phyloP scores from a whole-genome alignment of 176 grass and related monocot species.

The Thinopyrum elongatum region DNA sequence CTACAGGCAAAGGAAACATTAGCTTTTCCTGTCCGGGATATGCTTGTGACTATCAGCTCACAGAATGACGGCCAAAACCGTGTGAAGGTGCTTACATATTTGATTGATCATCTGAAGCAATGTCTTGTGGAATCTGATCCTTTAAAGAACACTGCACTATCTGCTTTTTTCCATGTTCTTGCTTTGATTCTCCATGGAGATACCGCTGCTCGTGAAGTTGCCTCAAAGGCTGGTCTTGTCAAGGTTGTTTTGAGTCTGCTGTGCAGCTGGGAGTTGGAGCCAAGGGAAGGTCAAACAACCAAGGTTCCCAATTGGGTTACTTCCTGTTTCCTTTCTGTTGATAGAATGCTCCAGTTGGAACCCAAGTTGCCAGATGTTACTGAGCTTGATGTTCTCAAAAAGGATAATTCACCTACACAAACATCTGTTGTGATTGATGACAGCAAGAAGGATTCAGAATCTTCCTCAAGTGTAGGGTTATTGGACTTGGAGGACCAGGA shows the following conservation, averaged over 20 bases:
- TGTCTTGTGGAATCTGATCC: constrained; percentile 41
- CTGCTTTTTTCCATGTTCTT: constrained; percentile 86
- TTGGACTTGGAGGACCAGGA: constrained; percentile 75
- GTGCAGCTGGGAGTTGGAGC: constrained; percentile 60
- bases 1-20: constrained; percentile 78
- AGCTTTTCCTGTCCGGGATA: constrained; percentile 88
- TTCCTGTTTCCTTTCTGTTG: constrained; percentile 93
- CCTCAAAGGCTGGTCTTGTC: constrained; percentile 66
- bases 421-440: constrained; percentile 76
- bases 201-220: constrained; percentile 68
- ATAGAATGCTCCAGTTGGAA: constrained; percentile 91
- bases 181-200: constrained; percentile 96
- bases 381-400: constrained; percentile 71
- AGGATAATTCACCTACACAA: constrained; percentile 50
- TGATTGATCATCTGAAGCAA: constrained; percentile 90
- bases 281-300: constrained; percentile 36
- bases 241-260: constrained; percentile 85
- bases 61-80: constrained; percentile 95
- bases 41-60: constrained; percentile 86
- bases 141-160: constrained; percentile 51
- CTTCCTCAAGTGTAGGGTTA: constrained; percentile 44
- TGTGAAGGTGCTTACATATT: constrained; percentile 71
- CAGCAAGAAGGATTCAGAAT: constrained; percentile 45
- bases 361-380: constrained; percentile 80
- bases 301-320: constrained; percentile 90